Base-by-base conservation (phyloP, 1,284 basidiomycete genomes). In the Apiotrichum akiyoshidainum region DNA sequence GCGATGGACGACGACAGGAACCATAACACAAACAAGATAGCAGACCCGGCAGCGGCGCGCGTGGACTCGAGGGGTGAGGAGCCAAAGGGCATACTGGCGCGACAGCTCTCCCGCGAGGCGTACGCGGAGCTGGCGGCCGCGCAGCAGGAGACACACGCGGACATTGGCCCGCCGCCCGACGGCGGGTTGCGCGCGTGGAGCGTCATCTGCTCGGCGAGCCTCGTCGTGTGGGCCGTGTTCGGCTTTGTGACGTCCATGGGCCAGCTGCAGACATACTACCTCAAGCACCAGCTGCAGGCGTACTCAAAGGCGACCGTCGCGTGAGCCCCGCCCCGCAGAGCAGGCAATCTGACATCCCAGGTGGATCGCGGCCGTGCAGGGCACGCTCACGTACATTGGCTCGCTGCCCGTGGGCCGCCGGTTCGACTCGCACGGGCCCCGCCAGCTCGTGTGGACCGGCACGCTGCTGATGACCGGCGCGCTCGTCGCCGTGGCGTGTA, bases 191-290 rank as follows among this genome's bases (percentile, higher is more conserved):
- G 71, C 22, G 74, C 74, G 51, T 76, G 74, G 72, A n/a, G 14
- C 9, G 46, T 47, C 26, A 49, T 58, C 22, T 70, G 69, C 42
- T 67, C 73, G 8, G 55, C 52, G 16, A 72, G 71, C 53, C 67
- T 73, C 19, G 61, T 74, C 1, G 44, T 74, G 19, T 74, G 74
- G 52, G 68, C 68, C 31, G 58, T 72, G 7, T 73, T 74, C 52
- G 74, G 74, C 7, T 71, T 74, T 40, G 73, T 73, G 8, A 77
- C 73, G 2, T 63, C 62, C 31, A 72, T 76, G 55, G 75, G 75
- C 13, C 70, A 73, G 54, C 66, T 77, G 31, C 62, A 74, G 48
- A 52, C 61, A 6, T 73, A 74, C 55, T 78, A 78, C 51, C 59
- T 70, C 21, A 57, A 54, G 0, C 44, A 78, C 59, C 76, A 76